Percentiles rank a stretch among this genome's conserved stretches.
phyloP scores from a whole-genome alignment of 1,139 yeast genomes.

The Sugiyamaella grinbergsii region DNA sequence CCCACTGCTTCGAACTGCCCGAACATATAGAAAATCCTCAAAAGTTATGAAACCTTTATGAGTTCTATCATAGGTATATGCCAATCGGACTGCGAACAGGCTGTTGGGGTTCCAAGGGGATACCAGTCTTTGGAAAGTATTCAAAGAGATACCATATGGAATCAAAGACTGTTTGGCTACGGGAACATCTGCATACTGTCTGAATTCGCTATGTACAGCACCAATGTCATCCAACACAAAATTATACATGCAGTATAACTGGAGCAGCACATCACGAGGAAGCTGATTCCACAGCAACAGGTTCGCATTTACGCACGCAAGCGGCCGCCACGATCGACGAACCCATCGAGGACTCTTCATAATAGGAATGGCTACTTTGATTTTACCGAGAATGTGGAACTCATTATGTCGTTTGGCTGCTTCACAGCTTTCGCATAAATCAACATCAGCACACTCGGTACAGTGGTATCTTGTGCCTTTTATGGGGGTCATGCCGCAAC shows the following conservation, averaged over 20 bases:
- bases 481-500: conserved; percentile 40
- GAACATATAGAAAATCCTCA: conserved; percentile 27
- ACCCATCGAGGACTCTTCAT: conserved; percentile 37
- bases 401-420: conserved; percentile 31
- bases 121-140: conserved; percentile 24
- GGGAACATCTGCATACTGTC: conserved; percentile 16
- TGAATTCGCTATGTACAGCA: conserved; percentile 21
- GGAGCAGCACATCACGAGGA: not conserved
- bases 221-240: not conserved
- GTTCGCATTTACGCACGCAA: not conserved
- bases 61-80: conserved; percentile 30
- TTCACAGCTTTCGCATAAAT: conserved; percentile 40
- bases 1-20: conserved; percentile 8
- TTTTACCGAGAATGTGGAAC: conserved; percentile 34
- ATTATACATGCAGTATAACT: not conserved
- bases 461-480: conserved; percentile 39
- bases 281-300: not conserved
- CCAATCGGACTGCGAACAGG: conserved; percentile 18
- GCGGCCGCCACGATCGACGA: conserved; percentile 28
- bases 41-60: conserved; percentile 35
- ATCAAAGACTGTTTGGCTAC: not conserved
- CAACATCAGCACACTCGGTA: conserved; percentile 40
- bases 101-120: conserved; percentile 24
- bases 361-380: conserved; percentile 38
- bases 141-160: conserved; percentile 27